These are phyloP conservation scores for Arthrobotrys sphaeroides DNA, from an alignment of 2,329 filamentous ascomycete species.

Conservation along the genomic window DNA sequence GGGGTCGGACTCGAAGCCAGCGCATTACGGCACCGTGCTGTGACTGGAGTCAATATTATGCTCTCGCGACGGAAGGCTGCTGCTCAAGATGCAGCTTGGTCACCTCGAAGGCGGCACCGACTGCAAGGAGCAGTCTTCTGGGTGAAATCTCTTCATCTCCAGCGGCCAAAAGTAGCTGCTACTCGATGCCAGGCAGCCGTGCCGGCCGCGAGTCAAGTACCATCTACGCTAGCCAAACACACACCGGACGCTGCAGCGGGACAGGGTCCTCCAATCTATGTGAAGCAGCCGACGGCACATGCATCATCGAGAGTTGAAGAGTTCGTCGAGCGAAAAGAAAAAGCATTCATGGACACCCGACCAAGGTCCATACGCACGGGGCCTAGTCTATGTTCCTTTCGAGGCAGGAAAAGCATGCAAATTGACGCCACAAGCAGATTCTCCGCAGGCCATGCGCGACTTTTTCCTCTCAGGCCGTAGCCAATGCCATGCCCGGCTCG, in stretches of 20 bases:
- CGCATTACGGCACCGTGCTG: background rate
- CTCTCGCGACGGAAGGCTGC: background rate
- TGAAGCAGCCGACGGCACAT: slow-evolving; percentile 48
- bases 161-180: slow-evolving; percentile 29
- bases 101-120: slow-evolving; percentile 26
- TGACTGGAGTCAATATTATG: background rate
- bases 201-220: slow-evolving; percentile 23
- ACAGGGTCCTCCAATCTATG: slow-evolving; percentile 38
- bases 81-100: slow-evolving; percentile 30
- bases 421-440: slow-evolving; percentile 52
- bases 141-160: slow-evolving; percentile 28
- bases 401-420: slow-evolving; percentile 45
- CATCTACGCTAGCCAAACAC: slow-evolving; percentile 45
- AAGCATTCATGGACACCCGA: slow-evolving; percentile 7
- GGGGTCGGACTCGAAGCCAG: background rate
- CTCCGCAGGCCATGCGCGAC: slow-evolving; percentile 39
- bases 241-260: slow-evolving; percentile 11
- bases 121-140: slow-evolving; percentile 36
- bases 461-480: slow-evolving; percentile 24
- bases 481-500: background rate
- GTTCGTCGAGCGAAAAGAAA: background rate
- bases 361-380: no score
- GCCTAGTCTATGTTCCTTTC: slow-evolving; percentile 23
- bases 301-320: slow-evolving; percentile 24
- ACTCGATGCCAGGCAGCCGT: slow-evolving; percentile 43